phyloP scores from a whole-genome alignment of 1,284 basidiomycete genomes.

The Termitomyces sp. region DNA sequence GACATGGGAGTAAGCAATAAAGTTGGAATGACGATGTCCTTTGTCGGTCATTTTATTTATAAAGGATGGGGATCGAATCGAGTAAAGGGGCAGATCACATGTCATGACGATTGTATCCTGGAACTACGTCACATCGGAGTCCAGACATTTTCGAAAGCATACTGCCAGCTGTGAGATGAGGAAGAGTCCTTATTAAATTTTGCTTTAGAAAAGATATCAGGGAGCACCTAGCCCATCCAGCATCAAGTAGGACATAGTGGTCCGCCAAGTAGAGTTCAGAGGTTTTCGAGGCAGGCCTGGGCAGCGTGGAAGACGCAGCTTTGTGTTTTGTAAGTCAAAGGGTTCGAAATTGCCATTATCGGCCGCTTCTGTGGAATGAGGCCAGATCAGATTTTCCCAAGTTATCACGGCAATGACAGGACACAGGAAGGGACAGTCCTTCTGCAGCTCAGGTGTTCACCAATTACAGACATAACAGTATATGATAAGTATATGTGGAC shows the following conservation, averaged over 20 bases:
- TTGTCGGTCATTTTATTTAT: neutral
- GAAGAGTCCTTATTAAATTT: too few relatives aligned
- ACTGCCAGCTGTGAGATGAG: too few relatives aligned
- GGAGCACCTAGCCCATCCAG: too few relatives aligned
- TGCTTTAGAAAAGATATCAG: too few relatives aligned
- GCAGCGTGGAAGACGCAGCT: neutral
- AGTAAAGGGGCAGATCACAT: neutral
- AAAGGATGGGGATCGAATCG: neutral
- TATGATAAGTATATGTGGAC: too few relatives aligned
- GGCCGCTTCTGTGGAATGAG: neutral
- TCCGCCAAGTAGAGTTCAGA: neutral
- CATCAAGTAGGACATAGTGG: too few relatives aligned
- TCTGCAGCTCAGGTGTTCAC: neutral
- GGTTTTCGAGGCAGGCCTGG: neutral
- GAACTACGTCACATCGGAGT: constrained; percentile 4
- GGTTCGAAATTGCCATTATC: too few relatives aligned
- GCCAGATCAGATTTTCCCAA: neutral
- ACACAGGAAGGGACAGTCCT: neutral
- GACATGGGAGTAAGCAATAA: constrained; percentile 1
- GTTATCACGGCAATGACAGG: neutral
- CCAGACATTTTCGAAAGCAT: neutral
- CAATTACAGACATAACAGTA: neutral
- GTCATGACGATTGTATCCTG: neutral
- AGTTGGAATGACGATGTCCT: neutral
- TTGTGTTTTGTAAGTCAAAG: neutral